Evolutionary conservation across 345 rosid species (phyloP), one percentile per base, ranked within the genome.

Genomic region (Raphanus sativus): DNA sequence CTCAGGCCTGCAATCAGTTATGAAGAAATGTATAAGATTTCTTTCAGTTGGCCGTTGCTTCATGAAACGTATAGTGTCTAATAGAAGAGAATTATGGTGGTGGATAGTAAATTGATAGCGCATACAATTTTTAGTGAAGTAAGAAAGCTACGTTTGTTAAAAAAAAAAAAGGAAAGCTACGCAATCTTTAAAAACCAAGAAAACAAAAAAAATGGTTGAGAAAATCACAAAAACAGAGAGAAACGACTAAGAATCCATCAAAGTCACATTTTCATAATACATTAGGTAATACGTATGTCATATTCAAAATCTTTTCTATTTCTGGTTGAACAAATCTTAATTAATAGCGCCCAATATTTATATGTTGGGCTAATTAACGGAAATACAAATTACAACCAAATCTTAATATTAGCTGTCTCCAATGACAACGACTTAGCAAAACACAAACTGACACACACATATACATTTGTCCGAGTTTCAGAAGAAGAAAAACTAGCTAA

Each of bases 381-480:
- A 34, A 21, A 10, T 3, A 17, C 29, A 64, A 50, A 50, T 50
- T 50, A 34, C 17, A 15, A 10, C 42, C 67, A 8, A 33, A 64
- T 5, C 8, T 8, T 34, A 16, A 64, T 34, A 64, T 34, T 64
- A 64, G 68, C 52, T 36, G 68, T 64, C 68, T 64, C 36, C 68
- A 36, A 16, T 33, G 48, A 33, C 48, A 16, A 64, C 25, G 68
- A 64, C 68, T 34, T 36, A 10, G 42, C 50, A 64, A 34, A 16
- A 12, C 33, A 59, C 63, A 24, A 11, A 17, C 13, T 3, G 26
- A 8, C 25, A 62, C 67, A 61, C 36, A n/a, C 21, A 45, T 3
- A 29, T 28, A n/a, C 42, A 34, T 45, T 64, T 36, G 50, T 34
- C 67, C 11, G 6, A 33, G 48, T 33, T 8, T 64, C 50, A 64